These are phyloP conservation scores for Volvox africanus DNA, from an alignment of 139 green algal species.

Conservation along the genomic window DNA sequence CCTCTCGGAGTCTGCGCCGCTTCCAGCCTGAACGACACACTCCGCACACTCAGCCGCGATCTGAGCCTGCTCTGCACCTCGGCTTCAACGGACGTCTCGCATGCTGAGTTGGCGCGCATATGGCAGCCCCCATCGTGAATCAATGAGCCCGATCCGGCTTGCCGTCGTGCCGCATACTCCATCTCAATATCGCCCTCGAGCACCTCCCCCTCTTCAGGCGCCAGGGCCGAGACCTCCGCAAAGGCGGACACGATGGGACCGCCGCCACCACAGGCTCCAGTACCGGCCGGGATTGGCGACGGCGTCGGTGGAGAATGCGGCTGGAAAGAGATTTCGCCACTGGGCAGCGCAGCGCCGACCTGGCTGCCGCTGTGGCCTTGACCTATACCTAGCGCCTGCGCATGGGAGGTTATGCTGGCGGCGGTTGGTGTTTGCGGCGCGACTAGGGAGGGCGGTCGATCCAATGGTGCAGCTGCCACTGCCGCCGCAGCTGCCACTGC, in stretches of 20 bases:
- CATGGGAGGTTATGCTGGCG: neutral
- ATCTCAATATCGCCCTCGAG: conserved; percentile 4
- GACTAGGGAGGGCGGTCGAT: neutral
- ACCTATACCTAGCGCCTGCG: neutral
- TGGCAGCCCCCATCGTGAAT: neutral
- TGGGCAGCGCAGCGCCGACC: neutral
- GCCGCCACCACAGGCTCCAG: neutral
- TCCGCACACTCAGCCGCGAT: neutral
- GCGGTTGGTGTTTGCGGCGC: neutral
- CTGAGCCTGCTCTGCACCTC: neutral
- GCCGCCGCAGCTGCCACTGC: neutral
- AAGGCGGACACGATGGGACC: neutral
- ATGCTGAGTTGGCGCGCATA: neutral
- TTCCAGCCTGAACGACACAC: conserved; percentile 38
- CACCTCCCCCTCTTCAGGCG: neutral
- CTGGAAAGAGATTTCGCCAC: neutral
- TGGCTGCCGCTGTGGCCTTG: neutral
- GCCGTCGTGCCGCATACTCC: neutral
- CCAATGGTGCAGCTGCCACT: neutral
- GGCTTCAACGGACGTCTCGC: neutral
- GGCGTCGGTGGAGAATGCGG: neutral
- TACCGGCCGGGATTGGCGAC: neutral
- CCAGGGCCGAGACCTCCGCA: too few relatives aligned
- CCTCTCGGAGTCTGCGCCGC: conserved; percentile 12
- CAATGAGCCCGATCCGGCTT: neutral